Conservation (phyloP, 176 grass and related monocot genomes). For the Cenchrus purpureus region DNA sequence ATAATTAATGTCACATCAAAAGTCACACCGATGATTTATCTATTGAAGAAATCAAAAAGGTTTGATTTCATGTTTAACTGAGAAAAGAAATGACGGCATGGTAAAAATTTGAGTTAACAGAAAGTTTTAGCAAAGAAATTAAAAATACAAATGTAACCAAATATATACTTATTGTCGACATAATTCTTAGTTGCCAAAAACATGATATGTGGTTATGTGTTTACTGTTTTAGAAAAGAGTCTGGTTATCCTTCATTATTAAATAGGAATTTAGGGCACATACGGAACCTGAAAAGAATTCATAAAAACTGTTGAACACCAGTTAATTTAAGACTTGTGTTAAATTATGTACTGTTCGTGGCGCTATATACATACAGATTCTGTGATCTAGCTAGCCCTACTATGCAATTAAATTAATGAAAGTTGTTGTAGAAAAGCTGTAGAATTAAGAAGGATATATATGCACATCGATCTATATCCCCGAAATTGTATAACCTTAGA, state of each 20-base stretch:
- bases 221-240: background rate
- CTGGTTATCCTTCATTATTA: background rate
- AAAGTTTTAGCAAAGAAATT: background rate
- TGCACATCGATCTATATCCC: constrained; percentile 8
- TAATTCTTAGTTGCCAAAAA: background rate
- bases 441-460: background rate
- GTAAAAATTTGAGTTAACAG: background rate
- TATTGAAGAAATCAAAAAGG: background rate
- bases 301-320: background rate
- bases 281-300: background rate
- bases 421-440: background rate
- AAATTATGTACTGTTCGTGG: background rate
- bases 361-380: background rate
- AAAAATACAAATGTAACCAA: background rate
- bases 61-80: background rate
- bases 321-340: constrained; percentile 1
- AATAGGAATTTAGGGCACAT: background rate
- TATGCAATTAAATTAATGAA: constrained; percentile 4
- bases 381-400: background rate
- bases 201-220: background rate
- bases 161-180: background rate
- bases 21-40: background rate
- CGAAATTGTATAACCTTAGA: background rate
- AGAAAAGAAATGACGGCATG: background rate
- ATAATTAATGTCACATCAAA: background rate